Conservation (phyloP, 768 basidiomycete species). For the Mycena sanguinolenta region DNA sequence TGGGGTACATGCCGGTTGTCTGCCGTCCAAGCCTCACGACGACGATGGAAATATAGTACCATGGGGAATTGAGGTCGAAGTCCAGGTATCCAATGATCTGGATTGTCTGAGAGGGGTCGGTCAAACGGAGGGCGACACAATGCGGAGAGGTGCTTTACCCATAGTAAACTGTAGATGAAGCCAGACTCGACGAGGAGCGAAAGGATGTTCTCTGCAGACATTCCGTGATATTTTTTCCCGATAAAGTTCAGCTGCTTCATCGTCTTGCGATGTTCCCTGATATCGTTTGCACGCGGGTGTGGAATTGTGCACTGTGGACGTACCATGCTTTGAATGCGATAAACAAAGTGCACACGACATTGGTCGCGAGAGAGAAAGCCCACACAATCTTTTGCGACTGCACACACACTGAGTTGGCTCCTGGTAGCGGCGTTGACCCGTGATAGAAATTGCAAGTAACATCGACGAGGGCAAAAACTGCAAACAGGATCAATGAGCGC, state of each 20-base stretch:
- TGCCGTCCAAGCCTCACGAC: slow-evolving; percentile 24
- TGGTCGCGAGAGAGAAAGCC: slow-evolving; percentile 34
- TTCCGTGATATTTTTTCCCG: background rate
- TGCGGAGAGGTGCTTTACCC: slow-evolving; percentile 4
- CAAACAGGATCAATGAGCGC: background rate
- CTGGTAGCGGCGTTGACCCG: no score
- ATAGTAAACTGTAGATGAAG: no score
- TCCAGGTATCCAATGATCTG: slow-evolving; percentile 13
- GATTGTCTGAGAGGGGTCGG: slow-evolving; percentile 9
- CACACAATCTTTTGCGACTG: slow-evolving; percentile 16
- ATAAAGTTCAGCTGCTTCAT: slow-evolving; percentile 8
- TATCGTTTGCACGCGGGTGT: background rate
- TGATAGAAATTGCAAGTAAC: no score
- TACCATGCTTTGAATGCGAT: slow-evolving; percentile 28
- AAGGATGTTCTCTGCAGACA: slow-evolving; percentile 23
- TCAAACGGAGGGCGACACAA: background rate
- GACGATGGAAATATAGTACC: slow-evolving; percentile 7
- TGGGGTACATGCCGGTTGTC: slow-evolving; percentile 33
- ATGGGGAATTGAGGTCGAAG: background rate
- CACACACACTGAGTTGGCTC: background rate
- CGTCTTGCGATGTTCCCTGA: slow-evolving; percentile 20
- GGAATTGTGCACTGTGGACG: background rate
- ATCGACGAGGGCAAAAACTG: slow-evolving; percentile 9
- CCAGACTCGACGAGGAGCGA: slow-evolving; percentile 37
- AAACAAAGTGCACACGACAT: slow-evolving; percentile 13